Base-by-base conservation (phyloP, 2,329 filamentous ascomycete species). In the Diaporthe aspalathi region DNA sequence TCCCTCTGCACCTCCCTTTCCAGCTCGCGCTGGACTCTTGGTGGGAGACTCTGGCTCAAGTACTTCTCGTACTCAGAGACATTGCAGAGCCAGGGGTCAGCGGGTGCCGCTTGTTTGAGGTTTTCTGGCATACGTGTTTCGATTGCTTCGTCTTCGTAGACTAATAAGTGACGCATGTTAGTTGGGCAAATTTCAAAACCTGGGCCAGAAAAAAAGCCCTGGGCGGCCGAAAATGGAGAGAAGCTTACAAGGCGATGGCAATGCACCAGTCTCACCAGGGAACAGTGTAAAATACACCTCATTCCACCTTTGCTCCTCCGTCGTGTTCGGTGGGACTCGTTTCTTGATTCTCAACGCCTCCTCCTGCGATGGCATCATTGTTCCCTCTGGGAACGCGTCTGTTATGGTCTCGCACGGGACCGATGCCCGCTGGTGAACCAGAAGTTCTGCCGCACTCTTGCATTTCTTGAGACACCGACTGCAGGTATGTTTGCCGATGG, bases 401-500 rank as follows among this genome's bases (percentile, higher is more conserved):
- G 66, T 70, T 29, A 57, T 62, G 22, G 62, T 73, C n/a, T 73
- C 70, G 24, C 72, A 73, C 2, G 72, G 54, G 8, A 73, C 62
- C 9, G 52, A 65, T 20, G 72, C 68, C 24, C 72, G 72, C 38
- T 73, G 72, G 17, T 73, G 72, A 12, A 56, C 67, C 24, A 73
- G 70, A 20, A 73, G 67, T 27, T 73, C 72, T 20, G 70, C 57
- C 0, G 72, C 72, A 47, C 67, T 73, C 54, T 68, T 73, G 67
- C 72, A 73, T 29, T 62, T 65, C n/a, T 67, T 54, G 29, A 73
- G 57, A 11, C 72, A 73, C 8, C 72, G 62, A 45, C 72, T 73
- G 56, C 72, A 73, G 7, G 72, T 72, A 53, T 73, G 72, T 60
- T 73, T 73, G 32, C 72, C 72, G 43, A 73, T 72, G n/a, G 72